Evolutionary conservation across 192 early-diverging fungal genomes (phyloP).

Genomic region (Coemansia erecta): DNA sequence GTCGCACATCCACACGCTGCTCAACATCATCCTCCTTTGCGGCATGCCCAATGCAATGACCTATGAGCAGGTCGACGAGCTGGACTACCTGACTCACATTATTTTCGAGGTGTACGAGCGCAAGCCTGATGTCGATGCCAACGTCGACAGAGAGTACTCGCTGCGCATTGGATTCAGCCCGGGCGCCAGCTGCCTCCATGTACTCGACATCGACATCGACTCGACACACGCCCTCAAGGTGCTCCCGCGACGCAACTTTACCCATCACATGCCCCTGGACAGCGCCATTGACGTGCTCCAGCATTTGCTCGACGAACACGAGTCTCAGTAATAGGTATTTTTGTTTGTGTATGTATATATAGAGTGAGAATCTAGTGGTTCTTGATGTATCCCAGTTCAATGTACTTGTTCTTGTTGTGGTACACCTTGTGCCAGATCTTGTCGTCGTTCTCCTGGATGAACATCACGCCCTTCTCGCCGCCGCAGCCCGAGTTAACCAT

Average conservation of each 20-base stretch:
- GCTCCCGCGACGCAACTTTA: constrained; percentile 83
- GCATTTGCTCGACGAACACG: constrained; percentile 49
- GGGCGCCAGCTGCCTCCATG: constrained; percentile 86
- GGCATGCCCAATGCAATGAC: constrained; percentile 73
- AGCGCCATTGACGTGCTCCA: constrained; percentile 63
- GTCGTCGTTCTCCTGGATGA: constrained; percentile 32
- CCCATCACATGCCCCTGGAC: constrained; percentile 77
- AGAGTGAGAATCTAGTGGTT: constrained; percentile 32
- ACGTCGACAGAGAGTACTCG: constrained; percentile 72
- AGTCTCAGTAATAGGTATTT: background rate
- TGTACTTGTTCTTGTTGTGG: constrained; percentile 44
- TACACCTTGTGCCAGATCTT: constrained; percentile 47
- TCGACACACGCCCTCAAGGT: constrained; percentile 78
- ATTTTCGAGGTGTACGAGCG: constrained; percentile 96
- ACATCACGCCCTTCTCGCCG: constrained; percentile 26
- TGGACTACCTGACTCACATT: constrained; percentile 97
- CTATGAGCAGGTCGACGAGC: constrained; percentile 70
- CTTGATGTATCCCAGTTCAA: constrained; percentile 35
- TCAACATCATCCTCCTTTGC: constrained; percentile 88
- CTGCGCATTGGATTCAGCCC: constrained; percentile 86
- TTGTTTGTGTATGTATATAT: background rate
- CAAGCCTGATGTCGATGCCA: constrained; percentile 51
- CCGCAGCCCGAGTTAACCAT: constrained; percentile 47
- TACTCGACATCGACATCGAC: constrained; percentile 86
- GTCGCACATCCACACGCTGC: constrained; percentile 88